phyloP scores from a whole-genome alignment of 352 stramenopile species.

The Aphanomyces astaci region DNA sequence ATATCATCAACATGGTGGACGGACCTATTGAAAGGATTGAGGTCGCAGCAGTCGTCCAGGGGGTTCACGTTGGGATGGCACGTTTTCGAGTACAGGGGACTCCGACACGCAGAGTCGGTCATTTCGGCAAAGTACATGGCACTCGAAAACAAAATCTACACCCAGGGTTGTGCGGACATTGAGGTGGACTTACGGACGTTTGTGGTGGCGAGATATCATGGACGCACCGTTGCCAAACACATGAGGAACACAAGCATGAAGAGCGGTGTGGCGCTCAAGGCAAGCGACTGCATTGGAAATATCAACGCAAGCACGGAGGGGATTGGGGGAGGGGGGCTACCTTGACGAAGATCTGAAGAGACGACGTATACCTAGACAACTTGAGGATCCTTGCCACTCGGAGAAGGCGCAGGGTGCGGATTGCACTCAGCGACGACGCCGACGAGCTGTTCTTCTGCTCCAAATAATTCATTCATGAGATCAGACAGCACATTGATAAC shows the following conservation, averaged over 20 bases:
- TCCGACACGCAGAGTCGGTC: slow-evolving; percentile 51
- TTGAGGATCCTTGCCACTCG: slow-evolving; percentile 80
- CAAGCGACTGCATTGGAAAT: slow-evolving; percentile 60
- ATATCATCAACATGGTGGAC: background rate
- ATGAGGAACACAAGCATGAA: slow-evolving; percentile 85
- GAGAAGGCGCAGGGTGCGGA: slow-evolving; percentile 76
- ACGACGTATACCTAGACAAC: slow-evolving; percentile 79
- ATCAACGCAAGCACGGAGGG: no score
- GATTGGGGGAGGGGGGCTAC: no score
- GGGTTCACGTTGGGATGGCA: slow-evolving; percentile 8
- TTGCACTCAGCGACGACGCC: slow-evolving; percentile 31
- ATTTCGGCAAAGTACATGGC: slow-evolving; percentile 79
- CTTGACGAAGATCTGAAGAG: slow-evolving; percentile 63
- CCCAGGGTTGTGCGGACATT: background rate
- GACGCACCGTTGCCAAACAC: slow-evolving; percentile 48
- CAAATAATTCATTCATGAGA: no score
- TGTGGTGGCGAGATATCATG: no score
- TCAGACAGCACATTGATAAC: slow-evolving; percentile 12
- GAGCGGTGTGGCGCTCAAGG: slow-evolving; percentile 63
- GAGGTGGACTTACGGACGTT: background rate
- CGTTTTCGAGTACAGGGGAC: slow-evolving; percentile 18
- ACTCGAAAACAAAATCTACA: slow-evolving; percentile 65
- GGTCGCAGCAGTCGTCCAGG: slow-evolving; percentile 6
- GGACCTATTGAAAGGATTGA: slow-evolving; percentile 16
- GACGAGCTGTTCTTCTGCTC: background rate